Percentiles rank a stretch among this genome's conserved stretches.
These are phyloP conservation scores for Populus alba DNA, from an alignment of 345 rosid species.

Conservation along the genomic window DNA sequence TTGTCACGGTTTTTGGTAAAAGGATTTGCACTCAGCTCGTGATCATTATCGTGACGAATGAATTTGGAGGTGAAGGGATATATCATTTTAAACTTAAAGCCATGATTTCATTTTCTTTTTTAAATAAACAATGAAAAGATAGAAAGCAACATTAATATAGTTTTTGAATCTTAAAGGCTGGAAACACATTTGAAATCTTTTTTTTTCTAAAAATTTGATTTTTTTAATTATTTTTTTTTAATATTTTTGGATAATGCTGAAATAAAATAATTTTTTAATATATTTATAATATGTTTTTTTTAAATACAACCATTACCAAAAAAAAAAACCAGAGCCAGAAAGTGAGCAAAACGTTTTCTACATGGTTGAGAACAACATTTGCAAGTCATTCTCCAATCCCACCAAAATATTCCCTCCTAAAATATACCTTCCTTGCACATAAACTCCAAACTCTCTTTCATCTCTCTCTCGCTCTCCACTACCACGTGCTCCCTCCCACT, in stretches of 20 bases:
- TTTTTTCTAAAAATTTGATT: no score
- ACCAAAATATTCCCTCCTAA: neutral
- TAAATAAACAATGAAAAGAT: neutral
- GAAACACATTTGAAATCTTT: no score
- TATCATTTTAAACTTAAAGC: neutral
- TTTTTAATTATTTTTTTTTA: no score
- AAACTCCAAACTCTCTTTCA: neutral
- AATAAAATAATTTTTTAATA: no score
- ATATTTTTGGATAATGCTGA: no score
- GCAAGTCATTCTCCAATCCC: neutral
- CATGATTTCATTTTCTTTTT: no score
- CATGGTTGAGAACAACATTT: neutral
- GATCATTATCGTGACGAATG: no score
- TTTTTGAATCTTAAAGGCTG: neutral
- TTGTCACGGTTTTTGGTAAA: no score
- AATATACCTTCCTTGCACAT: neutral
- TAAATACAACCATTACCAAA: no score
- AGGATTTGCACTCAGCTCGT: no score
- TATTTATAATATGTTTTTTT: no score
- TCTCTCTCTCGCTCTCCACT: neutral
- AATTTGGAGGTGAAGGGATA: neutral
- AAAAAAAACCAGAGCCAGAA: no score
- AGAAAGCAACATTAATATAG: neutral
- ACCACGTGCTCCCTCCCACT: conserved; percentile 11
- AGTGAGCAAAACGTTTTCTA: neutral